Conservation (phyloP, 2,329 filamentous ascomycete species). For the Calonectria multiphialidica region DNA sequence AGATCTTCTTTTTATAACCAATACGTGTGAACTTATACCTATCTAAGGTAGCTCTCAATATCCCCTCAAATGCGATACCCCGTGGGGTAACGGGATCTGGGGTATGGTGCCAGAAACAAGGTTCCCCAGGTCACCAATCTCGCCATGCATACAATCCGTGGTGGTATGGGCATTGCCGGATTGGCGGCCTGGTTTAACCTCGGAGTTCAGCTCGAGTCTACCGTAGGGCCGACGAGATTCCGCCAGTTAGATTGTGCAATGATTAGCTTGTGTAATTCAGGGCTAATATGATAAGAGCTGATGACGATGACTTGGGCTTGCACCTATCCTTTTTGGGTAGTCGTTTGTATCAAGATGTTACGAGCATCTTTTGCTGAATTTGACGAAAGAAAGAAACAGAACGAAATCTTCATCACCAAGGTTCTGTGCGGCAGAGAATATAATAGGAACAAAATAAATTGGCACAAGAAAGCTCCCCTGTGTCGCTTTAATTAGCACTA, state of each 20-base stretch:
- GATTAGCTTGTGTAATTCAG: neutral
- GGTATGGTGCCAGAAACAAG: slow-evolving; percentile 5
- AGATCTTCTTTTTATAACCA: neutral
- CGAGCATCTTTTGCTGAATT: no score
- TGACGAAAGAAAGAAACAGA: no score
- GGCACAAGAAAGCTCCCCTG: no score
- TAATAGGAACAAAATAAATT: no score
- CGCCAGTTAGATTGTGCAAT: slow-evolving; percentile 10
- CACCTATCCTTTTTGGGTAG: no score
- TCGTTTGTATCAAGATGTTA: no score
- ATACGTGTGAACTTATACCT: neutral
- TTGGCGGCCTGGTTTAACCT: neutral
- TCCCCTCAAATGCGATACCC: neutral
- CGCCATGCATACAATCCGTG: neutral
- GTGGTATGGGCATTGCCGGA: neutral
- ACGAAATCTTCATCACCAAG: no score
- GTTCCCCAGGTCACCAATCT: neutral
- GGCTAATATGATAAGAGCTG: neutral
- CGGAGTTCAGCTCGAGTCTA: neutral
- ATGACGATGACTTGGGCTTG: no score
- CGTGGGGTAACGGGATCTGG: slow-evolving; percentile 20
- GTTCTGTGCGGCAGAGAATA: no score
- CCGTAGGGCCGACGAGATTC: slow-evolving; percentile 12
- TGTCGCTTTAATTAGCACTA: no score
- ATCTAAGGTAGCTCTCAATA: no score